Conservation (phyloP, 208 protist genomes). For the Trypanosoma avium region DNA sequence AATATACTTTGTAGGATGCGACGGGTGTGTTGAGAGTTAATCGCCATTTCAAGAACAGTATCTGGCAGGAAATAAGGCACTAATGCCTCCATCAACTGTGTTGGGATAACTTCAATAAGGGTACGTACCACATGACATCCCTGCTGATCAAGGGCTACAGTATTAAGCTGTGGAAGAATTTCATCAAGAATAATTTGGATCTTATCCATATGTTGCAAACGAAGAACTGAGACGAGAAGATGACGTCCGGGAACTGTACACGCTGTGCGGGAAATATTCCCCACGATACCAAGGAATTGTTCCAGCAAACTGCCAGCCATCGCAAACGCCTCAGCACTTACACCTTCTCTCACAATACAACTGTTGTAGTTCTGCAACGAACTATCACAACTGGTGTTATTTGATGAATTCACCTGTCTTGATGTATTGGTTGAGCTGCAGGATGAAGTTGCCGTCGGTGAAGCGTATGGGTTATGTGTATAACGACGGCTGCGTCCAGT, state of each 20-base stretch:
- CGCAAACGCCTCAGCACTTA: constrained; percentile 2
- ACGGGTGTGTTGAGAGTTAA: constrained; percentile 66
- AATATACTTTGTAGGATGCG: constrained; percentile 75
- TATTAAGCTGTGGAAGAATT: constrained; percentile 57
- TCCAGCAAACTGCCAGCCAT: constrained; percentile 23
- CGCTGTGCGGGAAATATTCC: constrained; percentile 44
- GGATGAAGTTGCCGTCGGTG: constrained; percentile 17
- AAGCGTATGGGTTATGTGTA: constrained; percentile 81
- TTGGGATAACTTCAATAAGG: constrained; percentile 62
- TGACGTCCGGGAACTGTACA: constrained; percentile 56
- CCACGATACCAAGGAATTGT: constrained; percentile 47
- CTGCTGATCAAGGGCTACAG: constrained; percentile 57
- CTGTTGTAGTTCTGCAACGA: constrained; percentile 18
- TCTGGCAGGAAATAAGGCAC: constrained; percentile 41
- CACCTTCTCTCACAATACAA: neutral
- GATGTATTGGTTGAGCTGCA: constrained; percentile 13
- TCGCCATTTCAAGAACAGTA: constrained; percentile 43
- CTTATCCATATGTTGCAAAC: constrained; percentile 60
- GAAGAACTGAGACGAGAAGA: constrained; percentile 54
- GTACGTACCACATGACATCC: constrained; percentile 74
- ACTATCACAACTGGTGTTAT: constrained; percentile 33
- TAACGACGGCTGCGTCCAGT: constrained; percentile 18
- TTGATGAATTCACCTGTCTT: constrained; percentile 20
- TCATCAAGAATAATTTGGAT: constrained; percentile 57
- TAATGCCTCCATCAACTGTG: constrained; percentile 44